A percentile compares a stretch with the other conserved stretches of the same genome.
Conservation (phyloP, 2,329 filamentous ascomycete species). For the Westerdykella aurantiaca region DNA sequence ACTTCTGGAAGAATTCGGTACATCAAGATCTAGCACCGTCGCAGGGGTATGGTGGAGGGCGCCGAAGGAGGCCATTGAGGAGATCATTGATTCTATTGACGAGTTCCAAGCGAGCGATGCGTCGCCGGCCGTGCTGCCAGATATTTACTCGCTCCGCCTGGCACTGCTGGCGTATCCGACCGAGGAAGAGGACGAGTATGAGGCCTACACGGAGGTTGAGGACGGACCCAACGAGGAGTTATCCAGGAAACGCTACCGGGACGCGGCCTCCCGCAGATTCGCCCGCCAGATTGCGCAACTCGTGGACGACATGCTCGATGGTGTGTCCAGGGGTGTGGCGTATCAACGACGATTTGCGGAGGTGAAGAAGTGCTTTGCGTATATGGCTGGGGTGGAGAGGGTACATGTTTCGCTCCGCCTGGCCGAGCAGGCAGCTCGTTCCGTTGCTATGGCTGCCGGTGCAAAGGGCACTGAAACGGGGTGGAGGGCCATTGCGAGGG, state of each 20-base stretch:
- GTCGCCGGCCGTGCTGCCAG: slow-evolving; percentile 14
- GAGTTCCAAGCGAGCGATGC: slow-evolving; percentile 14
- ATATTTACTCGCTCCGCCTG: slow-evolving; percentile 21
- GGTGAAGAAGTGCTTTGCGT: not conserved
- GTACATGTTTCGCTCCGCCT: not conserved
- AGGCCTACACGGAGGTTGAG: slow-evolving; percentile 1
- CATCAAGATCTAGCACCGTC: not conserved
- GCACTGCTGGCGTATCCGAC: slow-evolving; percentile 19
- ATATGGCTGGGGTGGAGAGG: not conserved
- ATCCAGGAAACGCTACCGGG: too few species aligned
- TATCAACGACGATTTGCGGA: not conserved
- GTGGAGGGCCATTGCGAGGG: too few species aligned
- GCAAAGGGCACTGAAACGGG: too few species aligned
- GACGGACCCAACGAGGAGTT: too few species aligned
- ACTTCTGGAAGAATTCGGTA: not conserved
- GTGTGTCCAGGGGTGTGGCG: not conserved
- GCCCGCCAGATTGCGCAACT: not conserved
- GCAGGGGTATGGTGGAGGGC: not conserved
- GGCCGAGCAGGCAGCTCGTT: not conserved
- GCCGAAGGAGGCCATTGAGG: slow-evolving; percentile 13
- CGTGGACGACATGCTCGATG: not conserved
- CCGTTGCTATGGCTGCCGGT: not conserved
- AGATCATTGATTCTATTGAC: slow-evolving; percentile 15
- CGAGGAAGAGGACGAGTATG: not conserved
- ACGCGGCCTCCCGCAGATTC: not conserved